A percentile compares a stretch with the other conserved stretches of the same genome.
Evolutionary conservation across 2,329 filamentous ascomycete species (phyloP).

Genomic region (Penicillium thymicola): DNA sequence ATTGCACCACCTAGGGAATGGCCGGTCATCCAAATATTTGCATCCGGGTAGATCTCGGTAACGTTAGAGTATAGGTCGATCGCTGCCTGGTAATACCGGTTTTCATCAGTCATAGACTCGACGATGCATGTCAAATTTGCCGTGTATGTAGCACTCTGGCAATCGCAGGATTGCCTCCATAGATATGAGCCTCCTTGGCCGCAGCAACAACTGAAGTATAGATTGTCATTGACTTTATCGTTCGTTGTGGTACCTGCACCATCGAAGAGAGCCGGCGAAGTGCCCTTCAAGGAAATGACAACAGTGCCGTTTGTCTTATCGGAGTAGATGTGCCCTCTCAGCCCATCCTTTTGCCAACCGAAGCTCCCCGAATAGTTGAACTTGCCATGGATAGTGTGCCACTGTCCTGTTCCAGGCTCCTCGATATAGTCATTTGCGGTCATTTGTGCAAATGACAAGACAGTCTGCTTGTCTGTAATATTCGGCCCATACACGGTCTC

Average conservation of each 20-base stretch:
- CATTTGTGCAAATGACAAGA: conserved; percentile 83
- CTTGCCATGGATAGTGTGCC: conserved; percentile 73
- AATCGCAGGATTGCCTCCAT: conserved; percentile 92
- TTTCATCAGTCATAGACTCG: conserved; percentile 71
- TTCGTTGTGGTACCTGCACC: conserved; percentile 96
- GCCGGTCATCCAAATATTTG: conserved; percentile 84
- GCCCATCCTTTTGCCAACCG: conserved; percentile 85
- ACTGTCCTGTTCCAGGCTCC: conserved; percentile 67
- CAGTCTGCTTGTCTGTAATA: conserved; percentile 77
- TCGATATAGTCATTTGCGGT: conserved; percentile 85
- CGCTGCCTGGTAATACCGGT: conserved; percentile 86
- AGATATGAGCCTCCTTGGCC: conserved; percentile 86
- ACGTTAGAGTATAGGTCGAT: conserved; percentile 90
- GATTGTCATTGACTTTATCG: conserved; percentile 95
- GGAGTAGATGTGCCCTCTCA: conserved; percentile 88
- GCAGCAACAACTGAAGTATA: conserved; percentile 98
- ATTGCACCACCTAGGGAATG: conserved; percentile 92
- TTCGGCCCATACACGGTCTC: conserved; percentile 78
- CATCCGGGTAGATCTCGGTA: conserved; percentile 77
- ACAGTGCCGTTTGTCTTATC: conserved; percentile 82
- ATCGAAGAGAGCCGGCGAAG: conserved; percentile 85
- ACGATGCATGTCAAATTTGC: conserved; percentile 91
- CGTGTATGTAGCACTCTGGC: conserved; percentile 78
- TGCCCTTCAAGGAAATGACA: conserved; percentile 90
- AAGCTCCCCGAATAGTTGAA: conserved; percentile 89